phyloP scores from a whole-genome alignment of 805 yeast species.

The fission yeast (Schizosaccharomyces pombe) region DNA sequence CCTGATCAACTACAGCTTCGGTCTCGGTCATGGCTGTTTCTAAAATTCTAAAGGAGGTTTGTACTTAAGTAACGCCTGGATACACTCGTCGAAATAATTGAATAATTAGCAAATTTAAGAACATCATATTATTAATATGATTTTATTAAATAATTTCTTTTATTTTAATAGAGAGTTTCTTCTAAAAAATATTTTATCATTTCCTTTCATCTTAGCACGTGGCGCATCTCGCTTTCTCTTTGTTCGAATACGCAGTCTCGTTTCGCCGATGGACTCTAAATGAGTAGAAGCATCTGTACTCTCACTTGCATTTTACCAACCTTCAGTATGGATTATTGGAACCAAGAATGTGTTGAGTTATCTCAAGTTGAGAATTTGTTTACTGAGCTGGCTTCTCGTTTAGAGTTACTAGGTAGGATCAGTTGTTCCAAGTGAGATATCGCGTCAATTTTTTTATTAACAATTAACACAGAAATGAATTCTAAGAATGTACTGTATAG shows the following conservation, averaged over 20 bases:
- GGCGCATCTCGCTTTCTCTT: too few relatives aligned
- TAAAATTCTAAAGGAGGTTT: neutral
- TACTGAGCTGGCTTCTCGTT: neutral
- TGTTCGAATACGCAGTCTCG: too few relatives aligned
- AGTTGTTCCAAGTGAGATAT: too few relatives aligned
- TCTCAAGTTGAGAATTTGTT: neutral
- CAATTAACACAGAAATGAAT: neutral
- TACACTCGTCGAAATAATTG: neutral
- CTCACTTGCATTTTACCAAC: neutral
- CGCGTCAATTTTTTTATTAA: too few relatives aligned
- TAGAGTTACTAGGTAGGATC: neutral
- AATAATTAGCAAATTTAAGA: too few relatives aligned
- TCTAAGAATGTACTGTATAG: neutral
- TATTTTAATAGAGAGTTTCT: too few relatives aligned
- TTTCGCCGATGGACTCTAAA: too few relatives aligned
- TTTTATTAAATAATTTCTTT: too few relatives aligned
- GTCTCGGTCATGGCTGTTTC: neutral
- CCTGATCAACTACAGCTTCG: conserved; percentile 2
- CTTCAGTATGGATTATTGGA: neutral
- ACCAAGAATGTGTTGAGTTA: neutral
- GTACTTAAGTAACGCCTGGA: neutral
- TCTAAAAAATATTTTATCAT: too few relatives aligned
- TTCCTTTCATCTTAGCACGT: too few relatives aligned
- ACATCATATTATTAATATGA: too few relatives aligned
- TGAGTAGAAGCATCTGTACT: too few relatives aligned